phyloP scores from a whole-genome alignment of 2,329 filamentous ascomycete species.

The Trichoderma koningiopsis region DNA sequence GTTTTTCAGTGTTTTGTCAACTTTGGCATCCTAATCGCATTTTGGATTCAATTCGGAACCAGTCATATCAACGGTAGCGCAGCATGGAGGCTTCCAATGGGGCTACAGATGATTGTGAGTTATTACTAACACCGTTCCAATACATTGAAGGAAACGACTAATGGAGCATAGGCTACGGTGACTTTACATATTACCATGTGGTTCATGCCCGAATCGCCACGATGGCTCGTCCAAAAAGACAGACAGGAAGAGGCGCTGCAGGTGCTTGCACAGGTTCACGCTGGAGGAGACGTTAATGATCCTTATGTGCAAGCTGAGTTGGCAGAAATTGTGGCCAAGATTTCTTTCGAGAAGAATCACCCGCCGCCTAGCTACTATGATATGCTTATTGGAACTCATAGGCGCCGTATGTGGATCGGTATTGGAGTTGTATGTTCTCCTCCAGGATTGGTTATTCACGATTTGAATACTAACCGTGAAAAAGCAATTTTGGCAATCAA shows the following conservation, averaged over 20 bases:
- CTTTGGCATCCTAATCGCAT: conserved; percentile 37
- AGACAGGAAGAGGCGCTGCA: conserved; percentile 19
- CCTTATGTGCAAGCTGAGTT: conserved; percentile 19
- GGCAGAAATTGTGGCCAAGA: conserved; percentile 24
- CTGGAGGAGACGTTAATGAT: conserved; percentile 12
- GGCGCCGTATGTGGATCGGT: conserved; percentile 26
- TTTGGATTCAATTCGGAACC: conserved; percentile 39
- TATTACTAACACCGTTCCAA: rapidly evolving
- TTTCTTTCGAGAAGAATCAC: conserved; percentile 23
- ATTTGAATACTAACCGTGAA: not conserved
- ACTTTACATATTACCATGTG: conserved; percentile 24
- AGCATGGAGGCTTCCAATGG: conserved; percentile 38
- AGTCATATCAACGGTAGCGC: conserved; percentile 33
- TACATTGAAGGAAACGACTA: not conserved
- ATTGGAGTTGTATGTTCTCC: conserved; percentile 25
- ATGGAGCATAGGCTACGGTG: not conserved
- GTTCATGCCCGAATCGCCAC: conserved; percentile 24
- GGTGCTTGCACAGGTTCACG: conserved; percentile 15
- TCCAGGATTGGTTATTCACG: not conserved
- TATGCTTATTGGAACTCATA: conserved; percentile 21
- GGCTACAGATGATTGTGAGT: conserved; percentile 34
- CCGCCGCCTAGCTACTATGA: conserved; percentile 25
- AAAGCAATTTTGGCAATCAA: conserved; percentile 28
- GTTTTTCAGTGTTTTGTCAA: conserved; percentile 32
- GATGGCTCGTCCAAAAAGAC: conserved; percentile 24